These are phyloP conservation scores for Asterophora lycoperdoides DNA, from an alignment of 768 basidiomycete genomes.

Conservation along the genomic window DNA sequence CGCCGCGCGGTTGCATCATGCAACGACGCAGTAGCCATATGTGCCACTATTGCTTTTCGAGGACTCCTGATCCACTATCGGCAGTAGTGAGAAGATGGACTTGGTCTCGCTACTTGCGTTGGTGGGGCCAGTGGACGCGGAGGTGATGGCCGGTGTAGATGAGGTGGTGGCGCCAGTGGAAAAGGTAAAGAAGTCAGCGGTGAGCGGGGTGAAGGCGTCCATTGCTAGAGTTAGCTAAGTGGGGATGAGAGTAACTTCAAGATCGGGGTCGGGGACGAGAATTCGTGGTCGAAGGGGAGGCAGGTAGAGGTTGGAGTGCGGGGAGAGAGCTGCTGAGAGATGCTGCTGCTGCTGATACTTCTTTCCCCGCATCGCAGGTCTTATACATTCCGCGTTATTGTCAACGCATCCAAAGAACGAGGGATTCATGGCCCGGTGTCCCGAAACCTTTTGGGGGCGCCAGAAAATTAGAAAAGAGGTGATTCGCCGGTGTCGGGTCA, in stretches of 20 bases:
- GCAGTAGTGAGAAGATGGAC: neutral
- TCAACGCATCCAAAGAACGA: no score
- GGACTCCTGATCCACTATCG: neutral
- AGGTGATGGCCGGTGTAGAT: neutral
- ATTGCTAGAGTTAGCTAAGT: neutral
- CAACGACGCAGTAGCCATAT: neutral
- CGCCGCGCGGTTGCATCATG: neutral
- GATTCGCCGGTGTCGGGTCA: no score
- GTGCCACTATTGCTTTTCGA: neutral
- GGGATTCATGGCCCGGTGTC: no score
- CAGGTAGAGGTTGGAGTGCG: no score
- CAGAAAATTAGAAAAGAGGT: no score
- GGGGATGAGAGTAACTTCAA: neutral
- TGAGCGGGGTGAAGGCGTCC: slow-evolving; percentile 2
- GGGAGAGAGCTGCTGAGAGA: no score
- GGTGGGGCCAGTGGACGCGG: neutral
- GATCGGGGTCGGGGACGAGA: neutral
- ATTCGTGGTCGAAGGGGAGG: no score
- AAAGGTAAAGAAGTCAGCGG: neutral
- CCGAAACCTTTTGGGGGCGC: no score
- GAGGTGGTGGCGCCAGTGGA: neutral
- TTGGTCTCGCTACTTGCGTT: neutral
- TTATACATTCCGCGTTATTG: no score
- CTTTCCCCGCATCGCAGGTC: no score
- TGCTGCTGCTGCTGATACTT: no score